Evolutionary conservation across 352 stramenopile species (phyloP), one percentile per base, ranked within the genome.

Genomic region (Phytophthora cactorum): DNA sequence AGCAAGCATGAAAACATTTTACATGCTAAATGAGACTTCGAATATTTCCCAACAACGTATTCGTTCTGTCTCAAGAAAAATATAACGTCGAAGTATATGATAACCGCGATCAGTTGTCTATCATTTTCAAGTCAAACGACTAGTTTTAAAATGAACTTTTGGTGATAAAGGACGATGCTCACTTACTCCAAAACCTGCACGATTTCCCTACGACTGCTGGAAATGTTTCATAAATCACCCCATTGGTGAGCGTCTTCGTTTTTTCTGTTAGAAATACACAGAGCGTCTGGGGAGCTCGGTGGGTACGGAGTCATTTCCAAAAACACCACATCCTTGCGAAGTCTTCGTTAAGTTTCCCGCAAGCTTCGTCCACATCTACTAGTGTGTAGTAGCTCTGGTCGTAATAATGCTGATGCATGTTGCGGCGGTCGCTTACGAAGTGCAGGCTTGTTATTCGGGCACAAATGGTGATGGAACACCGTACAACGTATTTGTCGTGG

Each of bases 401-500:
- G 2, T 7, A 51, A 27, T 51, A 14, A 17, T 51, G 10, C 22
- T 8, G 43, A 28, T 39, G 25, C 27, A 34, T 34, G 56, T 25
- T 17, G 17, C 44, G 29, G 22, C 56, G 25, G 27, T 27, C 3
- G 56, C 22, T 14, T 63, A 63, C 34, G 4, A 39, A 11, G 15
- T 63, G 15, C 32, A 39, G 4, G 44, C 38, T 38, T 56, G 44
- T 32, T 50, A 50, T 15, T 50, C 56, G 27, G 56, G 34, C n/a
- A 22, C 25, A 49, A 41, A 7, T 10, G 56, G 56, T 7, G 28
- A 28, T 22, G 36, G 46, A 3, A 56, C 32, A 4, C 52, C 61
- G 9, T 63, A 63, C 27, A 41, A 63, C 5, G 45, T 63, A 1
- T 57, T 63, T n/a, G 56, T 68, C 36, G 28, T 34, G 5, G 43